These are phyloP conservation scores for Ceratocystis cacaofunesta DNA, from an alignment of 2,329 filamentous ascomycete species.

Conservation along the genomic window DNA sequence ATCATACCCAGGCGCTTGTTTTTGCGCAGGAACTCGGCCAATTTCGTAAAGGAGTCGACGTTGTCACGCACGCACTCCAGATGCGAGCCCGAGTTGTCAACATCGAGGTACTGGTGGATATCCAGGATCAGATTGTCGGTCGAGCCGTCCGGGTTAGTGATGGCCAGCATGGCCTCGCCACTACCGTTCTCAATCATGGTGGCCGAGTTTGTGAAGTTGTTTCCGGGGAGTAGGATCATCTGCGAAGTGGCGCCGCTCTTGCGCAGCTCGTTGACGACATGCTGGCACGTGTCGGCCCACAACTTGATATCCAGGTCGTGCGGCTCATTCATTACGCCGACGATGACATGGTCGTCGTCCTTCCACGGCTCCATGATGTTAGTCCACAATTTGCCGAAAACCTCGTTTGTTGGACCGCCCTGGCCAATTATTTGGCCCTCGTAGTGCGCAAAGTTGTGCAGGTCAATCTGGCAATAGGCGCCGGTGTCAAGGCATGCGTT, in stretches of 20 bases:
- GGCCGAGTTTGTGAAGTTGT: constrained; percentile 39
- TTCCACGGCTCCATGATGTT: constrained; percentile 45
- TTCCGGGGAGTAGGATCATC: constrained; percentile 50
- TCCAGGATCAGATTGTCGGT: constrained; percentile 43
- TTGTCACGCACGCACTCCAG: constrained; percentile 39
- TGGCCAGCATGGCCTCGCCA: constrained; percentile 34
- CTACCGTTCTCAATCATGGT: constrained; percentile 35
- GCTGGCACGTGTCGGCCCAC: constrained; percentile 48
- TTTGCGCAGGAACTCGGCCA: constrained; percentile 32
- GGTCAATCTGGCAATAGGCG: constrained; percentile 44
- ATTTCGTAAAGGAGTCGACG: constrained; percentile 31
- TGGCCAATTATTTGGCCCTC: constrained; percentile 50
- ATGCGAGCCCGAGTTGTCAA: constrained; percentile 39
- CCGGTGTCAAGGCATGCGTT: constrained; percentile 41
- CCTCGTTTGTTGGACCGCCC: constrained; percentile 44
- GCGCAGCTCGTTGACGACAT: constrained; percentile 50
- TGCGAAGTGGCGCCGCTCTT: constrained; percentile 46
- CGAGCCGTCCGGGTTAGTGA: constrained; percentile 45
- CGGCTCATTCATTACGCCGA: constrained; percentile 58
- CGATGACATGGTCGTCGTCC: constrained; percentile 37
- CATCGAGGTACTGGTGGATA: constrained; percentile 46
- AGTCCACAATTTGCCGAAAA: constrained; percentile 44
- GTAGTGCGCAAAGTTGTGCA: constrained; percentile 46
- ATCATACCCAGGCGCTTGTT: constrained; percentile 31
- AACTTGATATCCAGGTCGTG: constrained; percentile 41